Evolutionary conservation across 768 basidiomycete genomes (phyloP).

Genomic region (Pleurotus pulmonarius): DNA sequence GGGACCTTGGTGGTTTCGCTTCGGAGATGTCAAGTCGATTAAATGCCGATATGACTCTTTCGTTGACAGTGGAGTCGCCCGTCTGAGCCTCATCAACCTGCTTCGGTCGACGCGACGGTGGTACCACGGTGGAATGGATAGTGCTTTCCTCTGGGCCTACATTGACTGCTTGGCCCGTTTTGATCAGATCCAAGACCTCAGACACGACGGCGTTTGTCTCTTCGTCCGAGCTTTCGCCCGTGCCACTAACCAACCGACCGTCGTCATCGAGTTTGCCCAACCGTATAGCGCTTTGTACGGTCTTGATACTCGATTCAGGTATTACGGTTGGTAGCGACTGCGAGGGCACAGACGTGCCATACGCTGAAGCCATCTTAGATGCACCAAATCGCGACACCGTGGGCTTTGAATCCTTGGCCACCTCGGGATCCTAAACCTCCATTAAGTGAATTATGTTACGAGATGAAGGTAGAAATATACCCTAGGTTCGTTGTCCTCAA

Average conservation of each 20-base stretch:
- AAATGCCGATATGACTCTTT: neutral
- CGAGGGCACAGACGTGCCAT: conserved; percentile 32
- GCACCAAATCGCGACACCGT: conserved; percentile 66
- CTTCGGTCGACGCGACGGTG: conserved; percentile 24
- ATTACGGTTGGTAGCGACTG: conserved; percentile 40
- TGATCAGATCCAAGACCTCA: conserved; percentile 49
- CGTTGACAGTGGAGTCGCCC: neutral
- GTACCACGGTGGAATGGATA: conserved; percentile 12
- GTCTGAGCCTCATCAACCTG: conserved; percentile 23
- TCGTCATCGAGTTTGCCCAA: conserved; percentile 53
- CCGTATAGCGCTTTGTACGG: conserved; percentile 48
- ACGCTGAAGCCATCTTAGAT: conserved; percentile 46
- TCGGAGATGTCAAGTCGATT: conserved; percentile 4
- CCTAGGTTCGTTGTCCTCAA: neutral
- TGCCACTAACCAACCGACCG: conserved; percentile 46
- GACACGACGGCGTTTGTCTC: conserved; percentile 45
- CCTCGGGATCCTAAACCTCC: conserved; percentile 36
- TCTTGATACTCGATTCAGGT: conserved; percentile 41
- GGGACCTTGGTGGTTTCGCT: neutral
- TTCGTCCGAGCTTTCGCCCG: conserved; percentile 54
- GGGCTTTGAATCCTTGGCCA: conserved; percentile 40
- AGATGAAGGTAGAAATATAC: conserved; percentile 4
- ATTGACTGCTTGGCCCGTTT: conserved; percentile 50
- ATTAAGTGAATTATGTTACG: neutral
- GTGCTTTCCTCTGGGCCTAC: conserved; percentile 39